phyloP scores from a whole-genome alignment of 2,329 filamentous ascomycete species.

The Sarocladiaceae sp. region DNA sequence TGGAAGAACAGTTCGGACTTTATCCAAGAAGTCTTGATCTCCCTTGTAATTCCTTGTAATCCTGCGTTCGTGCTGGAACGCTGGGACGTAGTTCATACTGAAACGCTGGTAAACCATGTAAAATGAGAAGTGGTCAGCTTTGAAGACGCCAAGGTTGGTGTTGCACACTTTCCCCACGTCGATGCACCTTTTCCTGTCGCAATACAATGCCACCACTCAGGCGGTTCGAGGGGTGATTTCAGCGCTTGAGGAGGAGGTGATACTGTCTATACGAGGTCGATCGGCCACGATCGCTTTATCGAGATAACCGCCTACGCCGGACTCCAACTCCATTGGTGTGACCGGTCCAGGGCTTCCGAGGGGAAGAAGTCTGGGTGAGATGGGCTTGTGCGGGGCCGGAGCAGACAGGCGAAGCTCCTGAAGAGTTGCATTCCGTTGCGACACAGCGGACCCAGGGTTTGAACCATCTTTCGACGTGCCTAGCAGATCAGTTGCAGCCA shows the following conservation, averaged over 20 bases:
- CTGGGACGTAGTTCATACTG: too few relatives aligned
- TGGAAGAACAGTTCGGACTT: not conserved
- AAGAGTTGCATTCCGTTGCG: constrained; percentile 1
- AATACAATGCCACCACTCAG: not conserved
- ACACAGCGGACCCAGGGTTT: not conserved
- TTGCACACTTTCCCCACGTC: not conserved
- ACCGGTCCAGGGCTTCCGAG: constrained; percentile 54
- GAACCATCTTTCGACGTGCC: constrained; percentile 18
- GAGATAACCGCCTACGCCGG: constrained; percentile 29
- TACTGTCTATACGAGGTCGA: not conserved
- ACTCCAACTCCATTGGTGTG: constrained; percentile 52
- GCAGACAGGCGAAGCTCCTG: constrained; percentile 31
- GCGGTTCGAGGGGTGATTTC: constrained; percentile 20
- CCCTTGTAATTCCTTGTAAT: too few relatives aligned
- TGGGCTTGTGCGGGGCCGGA: constrained; percentile 38
- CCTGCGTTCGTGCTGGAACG: too few relatives aligned
- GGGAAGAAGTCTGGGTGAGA: constrained; percentile 43
- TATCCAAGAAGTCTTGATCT: not conserved
- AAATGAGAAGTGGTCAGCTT: not conserved
- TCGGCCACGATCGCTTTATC: constrained; percentile 11
- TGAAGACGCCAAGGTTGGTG: not conserved
- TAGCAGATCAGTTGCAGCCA: constrained; percentile 32
- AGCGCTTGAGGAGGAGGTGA: not conserved
- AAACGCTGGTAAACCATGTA: too few relatives aligned
- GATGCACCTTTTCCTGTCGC: too few relatives aligned